Conservation (phyloP, 1,139 yeast genomes). For the Geotrichum macrosporum region DNA sequence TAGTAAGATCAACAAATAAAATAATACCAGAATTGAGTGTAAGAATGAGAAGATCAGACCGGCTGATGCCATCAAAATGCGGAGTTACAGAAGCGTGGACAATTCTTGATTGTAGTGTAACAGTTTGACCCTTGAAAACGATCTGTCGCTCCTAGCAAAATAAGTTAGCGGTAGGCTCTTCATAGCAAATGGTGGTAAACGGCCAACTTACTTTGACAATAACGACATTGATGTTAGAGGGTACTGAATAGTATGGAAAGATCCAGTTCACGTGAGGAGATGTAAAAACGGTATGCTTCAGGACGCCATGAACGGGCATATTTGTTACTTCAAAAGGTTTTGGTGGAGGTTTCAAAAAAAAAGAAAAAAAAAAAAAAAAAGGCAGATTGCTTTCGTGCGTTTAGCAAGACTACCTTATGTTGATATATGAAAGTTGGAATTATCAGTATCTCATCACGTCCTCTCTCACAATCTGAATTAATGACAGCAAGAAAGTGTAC, state of each 20-base stretch:
- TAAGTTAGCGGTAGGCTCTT: background rate
- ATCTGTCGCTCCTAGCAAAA: constrained; percentile 1
- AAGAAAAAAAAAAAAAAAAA: too few species aligned
- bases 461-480: too few species aligned
- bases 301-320: background rate
- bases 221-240: background rate
- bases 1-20: background rate
- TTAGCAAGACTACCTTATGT: too few species aligned
- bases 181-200: too few species aligned
- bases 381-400: too few species aligned
- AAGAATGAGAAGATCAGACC: background rate
- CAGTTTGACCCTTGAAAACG: background rate
- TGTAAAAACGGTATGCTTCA: background rate
- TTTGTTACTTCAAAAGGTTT: too few species aligned
- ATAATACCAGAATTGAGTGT: constrained; percentile 4
- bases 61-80: background rate
- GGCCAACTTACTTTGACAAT: constrained; percentile 2
- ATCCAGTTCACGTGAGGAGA: background rate
- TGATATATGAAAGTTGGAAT: too few species aligned
- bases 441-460: too few species aligned
- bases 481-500: too few species aligned
- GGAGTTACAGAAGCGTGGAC: background rate
- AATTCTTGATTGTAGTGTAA: background rate
- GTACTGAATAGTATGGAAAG: background rate
- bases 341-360: too few species aligned